Evolutionary conservation across 179 eudicot genomes (phyloP).

Genomic region (Carnegiea gigantea): DNA sequence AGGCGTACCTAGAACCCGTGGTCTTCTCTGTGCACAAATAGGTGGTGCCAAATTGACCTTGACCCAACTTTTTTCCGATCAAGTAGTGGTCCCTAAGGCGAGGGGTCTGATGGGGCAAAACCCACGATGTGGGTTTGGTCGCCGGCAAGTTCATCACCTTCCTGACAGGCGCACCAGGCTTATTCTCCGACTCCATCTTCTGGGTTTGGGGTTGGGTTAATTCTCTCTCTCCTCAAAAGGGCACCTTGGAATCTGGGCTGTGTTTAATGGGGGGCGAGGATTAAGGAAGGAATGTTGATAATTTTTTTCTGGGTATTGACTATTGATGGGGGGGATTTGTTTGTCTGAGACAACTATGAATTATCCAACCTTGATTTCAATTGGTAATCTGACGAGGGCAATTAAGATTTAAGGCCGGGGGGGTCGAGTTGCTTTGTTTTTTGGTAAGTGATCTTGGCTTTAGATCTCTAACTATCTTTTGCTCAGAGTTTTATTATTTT

Average conservation of each 20-base stretch:
- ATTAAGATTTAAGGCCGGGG: neutral
- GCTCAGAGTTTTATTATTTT: neutral
- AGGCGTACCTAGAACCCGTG: conserved; percentile 54
- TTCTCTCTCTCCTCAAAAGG: neutral
- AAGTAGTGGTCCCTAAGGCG: conserved; percentile 63
- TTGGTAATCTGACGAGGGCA: neutral
- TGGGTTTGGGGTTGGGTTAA: conserved; percentile 7
- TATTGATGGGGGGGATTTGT: neutral
- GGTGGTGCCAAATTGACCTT: conserved; percentile 88
- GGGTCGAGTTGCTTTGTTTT: neutral
- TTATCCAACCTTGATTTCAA: neutral
- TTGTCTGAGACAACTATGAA: neutral
- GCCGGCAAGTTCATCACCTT: conserved; percentile 31
- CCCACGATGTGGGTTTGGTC: conserved; percentile 39
- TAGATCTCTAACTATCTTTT: neutral
- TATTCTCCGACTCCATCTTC: conserved; percentile 20
- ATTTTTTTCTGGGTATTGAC: neutral
- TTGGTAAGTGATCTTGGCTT: neutral
- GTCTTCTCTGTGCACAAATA: conserved; percentile 69
- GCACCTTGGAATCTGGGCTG: neutral
- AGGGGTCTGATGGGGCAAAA: conserved; percentile 73
- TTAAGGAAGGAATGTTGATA: neutral
- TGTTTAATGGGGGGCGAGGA: neutral
- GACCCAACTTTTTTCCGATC: conserved; percentile 71
- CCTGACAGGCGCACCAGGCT: conserved; percentile 23